Evolutionary conservation across 2,329 filamentous ascomycete species (phyloP), one percentile per base, ranked within the genome.

Genomic region (Penicillium sp.): DNA sequence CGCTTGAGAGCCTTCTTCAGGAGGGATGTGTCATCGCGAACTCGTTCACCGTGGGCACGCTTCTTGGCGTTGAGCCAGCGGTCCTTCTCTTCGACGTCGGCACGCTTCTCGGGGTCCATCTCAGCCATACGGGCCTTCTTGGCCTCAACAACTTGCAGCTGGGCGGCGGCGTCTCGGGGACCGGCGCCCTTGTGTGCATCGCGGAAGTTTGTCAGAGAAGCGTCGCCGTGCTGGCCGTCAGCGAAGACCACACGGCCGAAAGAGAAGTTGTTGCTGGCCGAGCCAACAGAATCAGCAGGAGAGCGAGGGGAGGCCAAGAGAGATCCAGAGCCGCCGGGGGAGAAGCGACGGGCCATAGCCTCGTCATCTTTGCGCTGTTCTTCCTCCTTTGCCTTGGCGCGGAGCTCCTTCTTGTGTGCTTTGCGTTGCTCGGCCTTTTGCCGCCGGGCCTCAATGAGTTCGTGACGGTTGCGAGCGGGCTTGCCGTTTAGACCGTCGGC

Each of bases 1-100:
- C 93, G 88, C 83, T 97, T 97, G 64, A 98, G 81, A 0, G 93
- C 90, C 82, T 96, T 97, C 82, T 96, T 97, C 27, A 99, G 83
- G 55, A 96, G 78, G 46, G 85, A 86, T 62, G 92, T 91, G 73
- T 96, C 92, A 70, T 98, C 92, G 59, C 87, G 87, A 33, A 97
- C 88, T 72, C 91, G 90, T 71, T 96, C 93, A 49, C 95, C 95
- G 73, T 96, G 91, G 1, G 89, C 92, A 25, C 90, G 87, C 76
- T 92, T 91, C 76, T 93, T 89, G 2, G 95, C 95, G 48, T 90
- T 93, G 58, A 97, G 81, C 95, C 95, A 99, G 57, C 88, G 81
- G 69, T 99, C 93, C 80, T 98, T 98, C 76, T 97, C 91, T 59
- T 92, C 87, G 45, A 98, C 88, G 58, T 96, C 91, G 60, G 88